Conservation (phyloP, 1,284 basidiomycete genomes). For the Trametes pubescens region DNA sequence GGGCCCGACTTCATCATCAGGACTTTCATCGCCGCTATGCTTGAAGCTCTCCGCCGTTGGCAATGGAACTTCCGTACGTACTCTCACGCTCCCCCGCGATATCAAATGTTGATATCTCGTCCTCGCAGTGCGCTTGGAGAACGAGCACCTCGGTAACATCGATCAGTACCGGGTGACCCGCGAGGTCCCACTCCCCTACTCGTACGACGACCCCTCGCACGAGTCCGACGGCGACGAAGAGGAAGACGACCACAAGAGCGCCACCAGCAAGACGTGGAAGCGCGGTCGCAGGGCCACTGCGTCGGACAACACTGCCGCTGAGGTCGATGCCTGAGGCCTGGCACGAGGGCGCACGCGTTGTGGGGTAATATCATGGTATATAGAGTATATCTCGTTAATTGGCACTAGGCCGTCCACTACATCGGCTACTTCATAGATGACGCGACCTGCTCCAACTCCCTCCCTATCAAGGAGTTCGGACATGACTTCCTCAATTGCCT, state of each 20-base stretch:
- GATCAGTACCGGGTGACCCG: constrained; percentile 86
- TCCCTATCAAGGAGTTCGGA: constrained; percentile 79
- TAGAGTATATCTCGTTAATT: constrained; percentile 9
- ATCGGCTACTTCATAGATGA: constrained; percentile 66
- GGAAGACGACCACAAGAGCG: constrained; percentile 40
- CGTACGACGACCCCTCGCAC: constrained; percentile 53
- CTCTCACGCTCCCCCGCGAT: constrained; percentile 1
- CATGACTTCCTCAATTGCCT: constrained; percentile 76
- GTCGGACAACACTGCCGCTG: constrained; percentile 16
- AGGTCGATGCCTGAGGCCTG: constrained; percentile 10
- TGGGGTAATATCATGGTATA: constrained; percentile 10
- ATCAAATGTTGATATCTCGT: background rate
- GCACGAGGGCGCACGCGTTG: background rate
- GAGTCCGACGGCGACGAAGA: constrained; percentile 49
- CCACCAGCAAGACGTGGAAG: constrained; percentile 38
- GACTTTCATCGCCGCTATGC: constrained; percentile 72
- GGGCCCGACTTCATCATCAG: constrained; percentile 63
- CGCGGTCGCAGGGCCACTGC: constrained; percentile 18
- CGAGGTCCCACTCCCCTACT: constrained; percentile 82
- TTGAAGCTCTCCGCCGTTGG: constrained; percentile 85
- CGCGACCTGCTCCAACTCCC: constrained; percentile 79
- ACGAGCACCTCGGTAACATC: constrained; percentile 87
- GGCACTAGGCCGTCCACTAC: background rate
- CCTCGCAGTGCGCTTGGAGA: constrained; percentile 76
- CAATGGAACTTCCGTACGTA: constrained; percentile 91